Base-by-base conservation (phyloP, 345 rosid species). In the Citrus maxima region DNA sequence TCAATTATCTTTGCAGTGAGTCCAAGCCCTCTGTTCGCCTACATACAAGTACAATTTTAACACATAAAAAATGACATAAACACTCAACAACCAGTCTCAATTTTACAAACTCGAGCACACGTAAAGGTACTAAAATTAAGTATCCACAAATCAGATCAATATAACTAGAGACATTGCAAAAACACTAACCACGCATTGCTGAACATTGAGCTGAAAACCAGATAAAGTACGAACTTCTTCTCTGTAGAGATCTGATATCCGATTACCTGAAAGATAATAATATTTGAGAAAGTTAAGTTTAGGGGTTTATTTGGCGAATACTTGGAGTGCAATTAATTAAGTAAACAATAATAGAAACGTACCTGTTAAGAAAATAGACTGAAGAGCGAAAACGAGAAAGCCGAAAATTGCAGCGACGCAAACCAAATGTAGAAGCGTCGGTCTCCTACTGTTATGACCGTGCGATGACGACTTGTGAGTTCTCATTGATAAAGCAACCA, bases 21-120 rank as follows among this genome's bases (percentile, higher is more conserved):
- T 84, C 99, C 98, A 71, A 94, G 92, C 61, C 99, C 99, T 84
- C 97, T 91, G 76, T 90, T 85, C 12, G 90, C 94, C 98, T 96
- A 84, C 84, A 84, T 59, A 58, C 9, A 66, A 27, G 65, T 6
- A 72, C n/a, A 79, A 9, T 25, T 34, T 5, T 7, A 60, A 56
- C 34, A 66, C 34, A 77, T 21, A 19, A 7, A 40, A 19, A 34
- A 65, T 32, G 70, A 34, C 40, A 24, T 35, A 34, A 66, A 35
- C 56, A 34, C 51, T 9, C 24, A 58, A 58, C 76, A 35, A 58
- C n/a, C 6, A 73, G 59, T 73, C 63, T 49, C 49, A 64, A 32
- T 19, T 21, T 51, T 22, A 60, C 58, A 18, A 60, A 27, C n/a
- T 58, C 35, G 37, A 59, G 51, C 54, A 73, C 58, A 73, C 21